These are phyloP conservation scores for Linnemannia elongata DNA, from an alignment of 192 early-diverging fungal genomes.

Conservation along the genomic window DNA sequence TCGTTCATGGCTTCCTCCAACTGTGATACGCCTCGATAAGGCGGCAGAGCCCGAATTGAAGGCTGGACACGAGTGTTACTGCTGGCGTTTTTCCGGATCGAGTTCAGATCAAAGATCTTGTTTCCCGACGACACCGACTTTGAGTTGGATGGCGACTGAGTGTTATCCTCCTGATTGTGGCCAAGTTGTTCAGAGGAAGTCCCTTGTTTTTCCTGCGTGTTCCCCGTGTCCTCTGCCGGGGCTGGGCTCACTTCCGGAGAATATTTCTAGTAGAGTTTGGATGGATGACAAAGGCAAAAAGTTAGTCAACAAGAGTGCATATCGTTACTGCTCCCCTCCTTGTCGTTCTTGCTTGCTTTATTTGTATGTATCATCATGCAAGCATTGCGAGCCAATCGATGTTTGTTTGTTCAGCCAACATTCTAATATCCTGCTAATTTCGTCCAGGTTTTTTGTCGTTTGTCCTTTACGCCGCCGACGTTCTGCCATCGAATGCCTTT, in stretches of 20 bases:
- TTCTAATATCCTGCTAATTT: neutral
- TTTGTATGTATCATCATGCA: too few species aligned
- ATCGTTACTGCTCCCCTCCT: neutral
- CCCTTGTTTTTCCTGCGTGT: neutral
- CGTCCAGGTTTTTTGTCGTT: neutral
- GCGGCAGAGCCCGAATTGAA: slow-evolving; percentile 32
- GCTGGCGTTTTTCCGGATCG: slow-evolving; percentile 4
- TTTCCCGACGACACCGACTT: neutral
- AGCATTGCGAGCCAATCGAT: neutral
- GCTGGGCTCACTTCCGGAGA: slow-evolving; percentile 48
- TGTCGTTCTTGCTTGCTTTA: neutral
- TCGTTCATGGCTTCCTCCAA: slow-evolving; percentile 50
- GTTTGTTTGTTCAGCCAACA: neutral
- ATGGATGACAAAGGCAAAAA: neutral
- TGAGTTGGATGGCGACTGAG: neutral
- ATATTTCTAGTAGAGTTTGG: slow-evolving; percentile 42
- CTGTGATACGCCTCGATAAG: slow-evolving; percentile 38
- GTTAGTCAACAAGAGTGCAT: neutral
- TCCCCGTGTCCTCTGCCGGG: slow-evolving; percentile 25
- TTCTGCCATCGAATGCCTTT: neutral
- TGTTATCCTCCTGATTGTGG: neutral
- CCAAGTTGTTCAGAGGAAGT: neutral
- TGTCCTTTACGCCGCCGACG: neutral
- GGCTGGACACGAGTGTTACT: neutral
- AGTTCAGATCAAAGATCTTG: neutral